Base-by-base conservation (phyloP, 2,329 filamentous ascomycete genomes). In the Trichocomaceae sp. region DNA sequence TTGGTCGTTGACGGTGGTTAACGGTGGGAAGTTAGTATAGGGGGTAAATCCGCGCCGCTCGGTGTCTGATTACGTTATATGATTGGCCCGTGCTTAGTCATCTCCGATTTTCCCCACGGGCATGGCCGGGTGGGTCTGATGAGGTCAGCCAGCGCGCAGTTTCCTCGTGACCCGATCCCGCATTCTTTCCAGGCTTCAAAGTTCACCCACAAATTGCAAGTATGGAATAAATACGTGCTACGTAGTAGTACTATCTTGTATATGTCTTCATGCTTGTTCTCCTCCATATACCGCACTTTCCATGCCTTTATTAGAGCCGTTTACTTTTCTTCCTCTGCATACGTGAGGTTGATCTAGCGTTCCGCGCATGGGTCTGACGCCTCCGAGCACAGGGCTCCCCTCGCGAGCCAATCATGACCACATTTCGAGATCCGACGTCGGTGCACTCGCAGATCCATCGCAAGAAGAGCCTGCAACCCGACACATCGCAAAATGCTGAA, bases 401-500 rank as follows among this genome's bases (percentile, higher is more conserved):
- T 59, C 56, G 57, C 61, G 62, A 57, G 57, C 63, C 61, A 62
- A 62, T 59, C 47, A 69, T 69, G 64, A 65, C 65, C 57, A 60
- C 68, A 48, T 57, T 68, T 58, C 61, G 61, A 58, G 66, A 71
- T 59, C 63, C 67, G 42, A 54, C 65, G 47, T 58, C 66, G 61
- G 60, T 63, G 50, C 63, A 63, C 53, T 59, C 65, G 35, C 55
- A 63, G 62, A 67, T 66, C 50, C 62, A 67, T 55, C 50, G 59
- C 31, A 64, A 61, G 29, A 55, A 44, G 47, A 66, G 49, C 10
- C 47, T 57, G 6, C 55, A 55, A 37, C 42, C 52, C n/a, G 54
- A 52, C n/a, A 17, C 19, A 13, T 50, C 45, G 15, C 52, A 44
- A 23, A 46, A 47, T 23, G 23, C 6, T 33, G 47, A 50, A 37